Conservation (phyloP, 2,329 filamentous ascomycete species). For the Drechslera avenae region DNA sequence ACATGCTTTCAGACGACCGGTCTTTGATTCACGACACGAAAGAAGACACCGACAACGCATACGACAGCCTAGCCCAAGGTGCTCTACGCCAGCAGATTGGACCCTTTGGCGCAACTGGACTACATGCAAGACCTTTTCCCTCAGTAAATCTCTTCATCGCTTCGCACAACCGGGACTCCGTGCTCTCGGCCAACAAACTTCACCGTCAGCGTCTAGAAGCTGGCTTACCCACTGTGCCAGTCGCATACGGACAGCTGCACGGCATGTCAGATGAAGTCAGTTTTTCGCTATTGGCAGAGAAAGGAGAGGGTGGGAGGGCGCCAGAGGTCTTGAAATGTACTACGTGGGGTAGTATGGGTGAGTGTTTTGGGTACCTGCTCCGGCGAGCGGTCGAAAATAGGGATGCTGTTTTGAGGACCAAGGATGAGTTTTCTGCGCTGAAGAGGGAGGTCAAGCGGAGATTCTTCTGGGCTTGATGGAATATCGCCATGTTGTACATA, state of each 20-base stretch:
- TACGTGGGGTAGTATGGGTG: constrained; percentile 63
- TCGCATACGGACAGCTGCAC: constrained; percentile 80
- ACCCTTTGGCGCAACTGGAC: constrained; percentile 21
- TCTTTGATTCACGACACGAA: constrained; percentile 60
- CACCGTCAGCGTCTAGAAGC: constrained; percentile 47
- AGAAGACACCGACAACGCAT: constrained; percentile 63
- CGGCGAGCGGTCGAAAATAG: constrained; percentile 64
- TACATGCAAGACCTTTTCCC: constrained; percentile 39
- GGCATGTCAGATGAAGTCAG: constrained; percentile 96
- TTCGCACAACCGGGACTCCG: constrained; percentile 78
- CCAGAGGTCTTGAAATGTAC: constrained; percentile 62
- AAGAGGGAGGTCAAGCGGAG: constrained; percentile 33
- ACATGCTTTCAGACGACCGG: constrained; percentile 58
- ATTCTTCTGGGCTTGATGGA: constrained; percentile 17
- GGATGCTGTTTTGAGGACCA: constrained; percentile 60
- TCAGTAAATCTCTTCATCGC: constrained; percentile 71
- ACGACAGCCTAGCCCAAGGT: constrained; percentile 70
- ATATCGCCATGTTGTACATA: neutral
- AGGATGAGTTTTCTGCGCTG: constrained; percentile 38
- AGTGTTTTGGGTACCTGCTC: constrained; percentile 79
- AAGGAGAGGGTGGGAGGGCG: constrained; percentile 35
- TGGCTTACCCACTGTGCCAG: constrained; percentile 54
- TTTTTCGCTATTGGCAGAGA: constrained; percentile 47
- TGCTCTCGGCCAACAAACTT: constrained; percentile 59
- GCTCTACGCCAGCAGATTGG: constrained; percentile 36